phyloP scores from a whole-genome alignment of 805 yeast species.

The Saccharomycopsis oosterbeekiorum region DNA sequence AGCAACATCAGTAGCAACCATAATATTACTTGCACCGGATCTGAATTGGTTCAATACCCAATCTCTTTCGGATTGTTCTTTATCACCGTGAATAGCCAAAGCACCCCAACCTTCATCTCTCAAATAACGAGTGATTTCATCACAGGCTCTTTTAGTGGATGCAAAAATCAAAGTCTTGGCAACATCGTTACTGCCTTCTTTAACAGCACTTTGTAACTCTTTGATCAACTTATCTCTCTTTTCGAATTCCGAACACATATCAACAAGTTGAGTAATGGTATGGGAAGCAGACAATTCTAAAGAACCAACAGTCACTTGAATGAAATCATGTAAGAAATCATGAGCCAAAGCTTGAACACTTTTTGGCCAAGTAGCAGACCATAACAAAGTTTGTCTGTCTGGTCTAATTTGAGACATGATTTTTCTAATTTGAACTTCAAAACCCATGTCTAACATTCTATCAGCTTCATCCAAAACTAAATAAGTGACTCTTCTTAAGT shows the following conservation, averaged over 20 bases:
- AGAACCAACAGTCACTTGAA: slow-evolving; percentile 95
- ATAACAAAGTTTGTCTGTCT: slow-evolving; percentile 98
- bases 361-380: slow-evolving; percentile 99
- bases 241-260: slow-evolving; percentile 84
- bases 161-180: slow-evolving; percentile 84
- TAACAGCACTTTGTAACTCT: slow-evolving; percentile 75
- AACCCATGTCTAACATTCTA: slow-evolving; percentile 99
- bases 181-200: slow-evolving; percentile 39
- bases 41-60: slow-evolving; percentile 95
- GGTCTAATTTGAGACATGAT: slow-evolving; percentile 98
- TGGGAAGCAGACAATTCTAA: slow-evolving; percentile 94
- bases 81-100: slow-evolving; percentile 97
- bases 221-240: slow-evolving; percentile 85
- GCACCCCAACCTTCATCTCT: slow-evolving; percentile 99
- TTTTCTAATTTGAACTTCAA: slow-evolving; percentile 98
- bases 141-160: slow-evolving; percentile 97
- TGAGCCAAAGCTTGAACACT: slow-evolving; percentile 88
- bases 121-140: slow-evolving; percentile 81
- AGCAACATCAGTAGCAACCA: slow-evolving; percentile 99
- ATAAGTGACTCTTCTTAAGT: slow-evolving; percentile 92
- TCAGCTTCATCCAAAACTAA: slow-evolving; percentile 98
- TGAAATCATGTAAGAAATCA: slow-evolving; percentile 86
- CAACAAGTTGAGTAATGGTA: slow-evolving; percentile 87
- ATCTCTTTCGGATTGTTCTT: slow-evolving; percentile 95
- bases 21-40: slow-evolving; percentile 85